Conservation (phyloP, 345 rosid species). For the Salix viminalis region DNA sequence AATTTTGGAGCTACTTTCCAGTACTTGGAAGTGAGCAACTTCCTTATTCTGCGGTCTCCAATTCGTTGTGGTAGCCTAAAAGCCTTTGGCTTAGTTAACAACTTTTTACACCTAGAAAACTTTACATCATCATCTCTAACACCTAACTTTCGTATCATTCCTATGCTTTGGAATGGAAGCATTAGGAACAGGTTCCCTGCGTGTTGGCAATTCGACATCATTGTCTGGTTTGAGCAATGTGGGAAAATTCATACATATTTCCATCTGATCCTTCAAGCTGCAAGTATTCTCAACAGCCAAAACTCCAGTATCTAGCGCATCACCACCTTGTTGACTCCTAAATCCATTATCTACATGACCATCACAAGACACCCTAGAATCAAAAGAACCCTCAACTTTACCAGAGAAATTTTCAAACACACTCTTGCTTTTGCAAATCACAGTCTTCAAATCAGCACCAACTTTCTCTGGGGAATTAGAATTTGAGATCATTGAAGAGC, state of each 20-base stretch:
- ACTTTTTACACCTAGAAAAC: slow-evolving; percentile 48
- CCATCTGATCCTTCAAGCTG: slow-evolving; percentile 37
- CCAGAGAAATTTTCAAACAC: slow-evolving; percentile 11
- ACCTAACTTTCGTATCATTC: slow-evolving; percentile 52
- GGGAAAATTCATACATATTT: slow-evolving; percentile 27
- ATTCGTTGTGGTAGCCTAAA: slow-evolving; percentile 57
- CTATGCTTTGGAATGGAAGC: slow-evolving; percentile 46
- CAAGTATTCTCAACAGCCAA: slow-evolving; percentile 18
- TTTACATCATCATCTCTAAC: slow-evolving; percentile 72
- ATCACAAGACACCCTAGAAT: slow-evolving; percentile 30
- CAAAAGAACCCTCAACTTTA: slow-evolving; percentile 29
- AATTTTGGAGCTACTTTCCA: slow-evolving; percentile 61
- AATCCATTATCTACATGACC: slow-evolving; percentile 25
- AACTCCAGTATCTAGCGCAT: slow-evolving; percentile 34
- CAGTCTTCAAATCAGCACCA: slow-evolving; percentile 28
- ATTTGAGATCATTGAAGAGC: slow-evolving; percentile 19
- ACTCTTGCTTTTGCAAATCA: slow-evolving; percentile 20
- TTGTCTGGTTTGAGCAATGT: slow-evolving; percentile 31
- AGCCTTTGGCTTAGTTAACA: slow-evolving; percentile 44
- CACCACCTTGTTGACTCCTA: slow-evolving; percentile 22
- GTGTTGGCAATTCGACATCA: slow-evolving; percentile 32
- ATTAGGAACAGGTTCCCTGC: slow-evolving; percentile 25
- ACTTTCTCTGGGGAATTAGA: slow-evolving; percentile 27
- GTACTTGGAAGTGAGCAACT: slow-evolving; percentile 52
- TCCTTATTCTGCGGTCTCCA: slow-evolving; percentile 57